Evolutionary conservation across 257 asterid genomes (phyloP), one percentile per base, ranked within the genome.

Genomic region (Nicotiana otophora): DNA sequence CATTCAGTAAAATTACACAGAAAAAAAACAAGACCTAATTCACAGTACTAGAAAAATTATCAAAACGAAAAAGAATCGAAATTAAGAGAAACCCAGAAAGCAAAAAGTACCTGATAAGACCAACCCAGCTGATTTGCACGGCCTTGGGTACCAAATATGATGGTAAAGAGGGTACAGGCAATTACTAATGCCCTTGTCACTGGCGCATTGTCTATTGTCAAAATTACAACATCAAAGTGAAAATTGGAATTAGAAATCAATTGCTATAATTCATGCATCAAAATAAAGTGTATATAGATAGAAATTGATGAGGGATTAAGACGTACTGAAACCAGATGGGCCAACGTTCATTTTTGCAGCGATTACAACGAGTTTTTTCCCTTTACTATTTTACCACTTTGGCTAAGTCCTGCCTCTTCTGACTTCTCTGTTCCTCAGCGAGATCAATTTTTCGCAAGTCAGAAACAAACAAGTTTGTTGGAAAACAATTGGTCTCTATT

Each of bases 321-420:
- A 84, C 98, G 51, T 91, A 96, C 98, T 91, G 93, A 96, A 96
- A 87, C 99, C 99, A 89, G 98, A 93, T 85, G 98, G 98, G 87
- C 98, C 98, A 90, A 98, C 98, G 97, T 93, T 94, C 99, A 94
- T 96, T 84, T 55, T 93, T 86, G 87, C 84, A 89, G 88, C 84
- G 89, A 89, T 88, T 33, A 90, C 90, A 87, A 92, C 89, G 84
- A 87, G 88, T 81, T 80, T 54, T 61, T 51, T 31, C 53, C 23
- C 33, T 10, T 77, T 46, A n/a, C 28, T 66, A 16, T 34, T 33
- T 34, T 34, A 34, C 17, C 30, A 19, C 51, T 42, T 42, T 42
- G 10, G 51, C 11, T 8, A 42, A 42, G 51, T 42, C 51, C 51
- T 42, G 11, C 51, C 51, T 42, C 51, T 42, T 42, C 51, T 42